Conservation (phyloP, 2,329 filamentous ascomycete genomes). For the Alternaria sp. region DNA sequence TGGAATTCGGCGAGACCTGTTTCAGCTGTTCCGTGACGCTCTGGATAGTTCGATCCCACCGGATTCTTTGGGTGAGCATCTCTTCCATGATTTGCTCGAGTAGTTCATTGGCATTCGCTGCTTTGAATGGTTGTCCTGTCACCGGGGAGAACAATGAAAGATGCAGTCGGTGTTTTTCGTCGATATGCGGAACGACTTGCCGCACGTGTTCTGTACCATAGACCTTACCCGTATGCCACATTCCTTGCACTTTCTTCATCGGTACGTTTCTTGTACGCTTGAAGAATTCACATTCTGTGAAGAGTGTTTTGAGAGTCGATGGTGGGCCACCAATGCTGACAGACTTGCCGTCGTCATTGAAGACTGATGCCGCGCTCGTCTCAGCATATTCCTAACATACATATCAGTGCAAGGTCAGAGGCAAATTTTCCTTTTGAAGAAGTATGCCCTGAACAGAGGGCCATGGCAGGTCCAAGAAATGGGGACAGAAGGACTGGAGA, state of each 20-base stretch:
- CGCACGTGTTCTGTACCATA: background rate
- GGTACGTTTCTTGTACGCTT: background rate
- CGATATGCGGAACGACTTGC: background rate
- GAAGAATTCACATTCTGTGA: background rate
- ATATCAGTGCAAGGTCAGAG: background rate
- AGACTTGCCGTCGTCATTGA: background rate
- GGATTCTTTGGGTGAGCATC: background rate
- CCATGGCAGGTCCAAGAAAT: too few relatives aligned
- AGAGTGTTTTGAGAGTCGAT: background rate
- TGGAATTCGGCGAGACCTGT: background rate
- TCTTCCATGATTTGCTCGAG: background rate
- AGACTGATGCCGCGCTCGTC: background rate
- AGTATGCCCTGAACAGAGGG: background rate
- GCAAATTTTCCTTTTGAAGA: background rate
- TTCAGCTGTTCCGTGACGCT: background rate
- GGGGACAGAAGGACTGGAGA: background rate
- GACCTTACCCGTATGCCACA: background rate
- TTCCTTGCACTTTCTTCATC: background rate
- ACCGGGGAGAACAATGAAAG: background rate
- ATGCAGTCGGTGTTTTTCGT: background rate
- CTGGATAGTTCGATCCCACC: background rate
- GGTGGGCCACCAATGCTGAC: background rate
- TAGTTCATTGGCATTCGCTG: background rate
- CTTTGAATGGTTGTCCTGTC: background rate
- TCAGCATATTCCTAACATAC: background rate